phyloP scores from a whole-genome alignment of 768 basidiomycete genomes.

The Mycena epipterygia region DNA sequence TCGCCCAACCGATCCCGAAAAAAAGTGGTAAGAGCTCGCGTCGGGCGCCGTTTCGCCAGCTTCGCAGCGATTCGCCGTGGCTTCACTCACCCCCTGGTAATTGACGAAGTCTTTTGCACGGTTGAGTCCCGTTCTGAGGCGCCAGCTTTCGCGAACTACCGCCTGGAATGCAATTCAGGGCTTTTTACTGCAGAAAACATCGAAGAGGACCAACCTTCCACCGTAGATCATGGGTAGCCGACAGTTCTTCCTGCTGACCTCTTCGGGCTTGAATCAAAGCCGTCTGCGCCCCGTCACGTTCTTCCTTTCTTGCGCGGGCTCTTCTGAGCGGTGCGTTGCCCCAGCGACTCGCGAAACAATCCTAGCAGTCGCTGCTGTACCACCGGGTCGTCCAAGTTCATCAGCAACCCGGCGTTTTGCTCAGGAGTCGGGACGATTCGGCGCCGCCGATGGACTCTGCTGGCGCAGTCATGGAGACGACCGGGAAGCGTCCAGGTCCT shows the following conservation, averaged over 20 bases:
- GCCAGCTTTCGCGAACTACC: background rate
- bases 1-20: background rate
- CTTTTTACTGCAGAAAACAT: background rate
- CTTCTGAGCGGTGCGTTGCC: background rate
- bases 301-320: background rate
- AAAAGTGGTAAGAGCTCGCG: background rate
- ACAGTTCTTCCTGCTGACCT: background rate
- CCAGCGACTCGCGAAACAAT: background rate
- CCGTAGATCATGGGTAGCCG: background rate
- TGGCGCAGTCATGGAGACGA: background rate
- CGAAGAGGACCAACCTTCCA: conserved; percentile 1
- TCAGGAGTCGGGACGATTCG: background rate
- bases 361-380: background rate
- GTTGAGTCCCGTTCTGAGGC: background rate
- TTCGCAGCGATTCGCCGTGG: background rate
- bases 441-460: background rate
- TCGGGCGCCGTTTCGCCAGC: background rate
- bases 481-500: background rate
- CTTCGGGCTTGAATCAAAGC: background rate
- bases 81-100: background rate
- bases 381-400: background rate
- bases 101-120: background rate
- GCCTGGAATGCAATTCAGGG: background rate
- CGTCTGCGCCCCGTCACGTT: no score
- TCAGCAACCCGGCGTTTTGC: background rate